Evolutionary conservation across 2,329 filamentous ascomycete genomes (phyloP), one percentile per base, ranked within the genome.

Genomic region (Triangularia verruculosa): DNA sequence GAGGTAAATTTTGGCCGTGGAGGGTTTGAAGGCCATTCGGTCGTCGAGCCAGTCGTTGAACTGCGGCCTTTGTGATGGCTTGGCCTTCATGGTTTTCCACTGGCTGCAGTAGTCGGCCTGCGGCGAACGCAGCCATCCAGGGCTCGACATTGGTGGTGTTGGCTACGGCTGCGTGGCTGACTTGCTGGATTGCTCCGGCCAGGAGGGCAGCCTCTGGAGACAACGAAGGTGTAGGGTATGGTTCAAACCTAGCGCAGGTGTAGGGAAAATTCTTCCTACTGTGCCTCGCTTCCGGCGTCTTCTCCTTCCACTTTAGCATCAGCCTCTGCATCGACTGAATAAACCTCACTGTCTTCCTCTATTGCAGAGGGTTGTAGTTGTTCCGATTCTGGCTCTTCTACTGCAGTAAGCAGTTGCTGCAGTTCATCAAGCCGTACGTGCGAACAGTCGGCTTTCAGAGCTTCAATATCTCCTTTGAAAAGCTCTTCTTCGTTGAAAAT

Each of bases 401-500:
- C 20, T 11, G 59, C 30, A 6, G 30, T 12, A 34, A 34, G 59
- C 1, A 55, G 63, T 17, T 59, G 25, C 15, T 39, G 47, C 34
- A 62, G 22, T 27, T 64, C 54, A 12, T 34, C 30, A 6, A 34
- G 30, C 12, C 30, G 30, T 52, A 51, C 30, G 25, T 61, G 52
- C 34, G 24, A 47, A 39, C 39, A 60, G n/a, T 64, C 51, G n/a
- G 43, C 28, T 15, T 39, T 32, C 22, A 64, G 28, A 17, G 56
- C 28, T 17, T 64, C 43, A 34, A 64, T 53, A 32, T 34, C 20
- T 1, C 56, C 25, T 39, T 34, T 59, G 28, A 63, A 65, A 20
- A 13, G 24, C 20, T 57, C 2, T 11, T 59, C 12, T 52, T 65
- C 57, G 51, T 65, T 61, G 57, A 65, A 65, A 15, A 65, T 58